Conservation (phyloP, 2,329 filamentous ascomycete species). For the Ophiostoma perfectum region DNA sequence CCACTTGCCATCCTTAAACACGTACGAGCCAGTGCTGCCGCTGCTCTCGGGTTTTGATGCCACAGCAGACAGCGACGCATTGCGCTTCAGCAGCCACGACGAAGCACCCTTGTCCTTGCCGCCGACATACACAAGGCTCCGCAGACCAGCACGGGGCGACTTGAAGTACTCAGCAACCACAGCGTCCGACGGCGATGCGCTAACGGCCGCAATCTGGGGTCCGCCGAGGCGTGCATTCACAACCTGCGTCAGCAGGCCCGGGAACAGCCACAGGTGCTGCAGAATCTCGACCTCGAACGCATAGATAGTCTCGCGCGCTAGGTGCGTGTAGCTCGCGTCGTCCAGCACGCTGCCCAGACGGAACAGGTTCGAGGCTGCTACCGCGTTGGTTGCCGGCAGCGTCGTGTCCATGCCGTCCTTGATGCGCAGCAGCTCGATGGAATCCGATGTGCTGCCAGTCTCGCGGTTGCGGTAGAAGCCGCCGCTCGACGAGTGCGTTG, state of each 20-base stretch:
- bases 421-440: constrained; percentile 68
- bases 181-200: constrained; percentile 20
- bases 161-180: constrained; percentile 27
- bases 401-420: constrained; percentile 95
- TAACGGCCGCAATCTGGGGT: constrained; percentile 32
- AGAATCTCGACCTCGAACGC: constrained; percentile 89
- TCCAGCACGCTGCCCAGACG: constrained; percentile 58
- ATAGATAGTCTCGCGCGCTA: constrained; percentile 68
- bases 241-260: constrained; percentile 69
- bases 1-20: constrained; percentile 27
- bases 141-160: constrained; percentile 31
- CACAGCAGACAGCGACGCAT: constrained; percentile 27
- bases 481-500: constrained; percentile 40
- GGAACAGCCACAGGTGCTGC: constrained; percentile 89
- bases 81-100: constrained; percentile 28
- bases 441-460: constrained; percentile 20
- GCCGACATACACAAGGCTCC: constrained; percentile 28
- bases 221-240: constrained; percentile 69
- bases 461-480: constrained; percentile 70
- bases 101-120: neutral
- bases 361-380: constrained; percentile 82
- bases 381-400: constrained; percentile 82
- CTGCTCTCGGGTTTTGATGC: constrained; percentile 3
- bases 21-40: constrained; percentile 24
- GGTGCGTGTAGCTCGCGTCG: constrained; percentile 46